Base-by-base conservation (phyloP, 768 basidiomycete species). In the Mycena olivaceomarginata region DNA sequence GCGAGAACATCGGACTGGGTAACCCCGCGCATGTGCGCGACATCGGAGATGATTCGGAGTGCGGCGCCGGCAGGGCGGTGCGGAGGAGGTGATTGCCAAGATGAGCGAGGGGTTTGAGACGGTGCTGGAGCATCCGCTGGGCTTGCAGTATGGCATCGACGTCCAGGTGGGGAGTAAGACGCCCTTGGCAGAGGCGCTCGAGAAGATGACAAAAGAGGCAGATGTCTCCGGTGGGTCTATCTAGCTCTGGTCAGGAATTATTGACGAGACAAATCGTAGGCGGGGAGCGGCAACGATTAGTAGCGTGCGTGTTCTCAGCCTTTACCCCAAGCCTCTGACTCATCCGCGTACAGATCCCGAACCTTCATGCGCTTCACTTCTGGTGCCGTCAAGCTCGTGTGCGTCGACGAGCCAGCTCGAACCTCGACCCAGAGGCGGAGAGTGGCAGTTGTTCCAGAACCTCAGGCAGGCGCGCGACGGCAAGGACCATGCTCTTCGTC, bases 351-450 rank as follows among this genome's bases (percentile, higher is more conserved):
- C 76, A 91, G 91, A 11, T 86, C 92, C 8, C 88, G 91, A 1
- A 86, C 88, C 6, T 91, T 92, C 70, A 89, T 91, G 88, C 84
- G 90, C n/a, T 84, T 88, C 76, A 85, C 84, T 11, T 87, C 86
- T 15, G 84, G 83, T 13, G 75, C 87, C 4, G 85, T 90, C 39
- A 88, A 86, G 51, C 88, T 93, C 11, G 83, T 93, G 16, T 87
- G 90, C 5, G 87, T 91, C 1, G 93, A 94, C 77, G 93, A 93
- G 80, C 92, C 0, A 92, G 87, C 63, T 91, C 92, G 0, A 88
- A 89, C 5, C 80, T 93, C 39, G 93, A 93, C 70, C 89, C 93
- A 10, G 83, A 90, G 64, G 90, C 87, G 0, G 93, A n/a, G n/a
- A 94, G 80, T 87, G 86, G 39, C 82, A 87, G 9, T 83, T 93